phyloP scores from a whole-genome alignment of 495 filamentous ascomycete genomes.

The Aspergillus olivimuriae region DNA sequence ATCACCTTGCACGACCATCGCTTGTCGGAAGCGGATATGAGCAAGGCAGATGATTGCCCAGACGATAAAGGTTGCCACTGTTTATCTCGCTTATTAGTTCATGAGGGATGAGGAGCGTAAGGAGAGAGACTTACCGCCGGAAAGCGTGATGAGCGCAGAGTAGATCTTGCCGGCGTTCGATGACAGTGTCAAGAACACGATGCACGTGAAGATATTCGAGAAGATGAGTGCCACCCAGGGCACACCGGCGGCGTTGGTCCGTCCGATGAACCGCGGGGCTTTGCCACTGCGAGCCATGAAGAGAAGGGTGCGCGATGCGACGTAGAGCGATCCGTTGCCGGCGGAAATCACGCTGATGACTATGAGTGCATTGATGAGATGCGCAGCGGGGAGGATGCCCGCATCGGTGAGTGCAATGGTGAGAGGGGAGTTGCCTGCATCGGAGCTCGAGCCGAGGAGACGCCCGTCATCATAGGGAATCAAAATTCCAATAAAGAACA shows the following conservation, averaged over 20 bases:
- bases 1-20: conserved; percentile 51
- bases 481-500: conserved; percentile 69
- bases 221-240: conserved; percentile 57
- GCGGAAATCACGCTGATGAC: conserved; percentile 64
- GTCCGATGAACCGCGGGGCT: conserved; percentile 59
- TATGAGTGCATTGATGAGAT: conserved; percentile 69
- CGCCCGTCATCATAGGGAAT: conserved; percentile 47
- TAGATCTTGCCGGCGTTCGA: conserved; percentile 51
- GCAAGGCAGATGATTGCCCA: conserved; percentile 60
- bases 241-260: conserved; percentile 57
- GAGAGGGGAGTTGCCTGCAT: conserved; percentile 63
- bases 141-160: conserved; percentile 36
- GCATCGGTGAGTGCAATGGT: conserved; percentile 65
- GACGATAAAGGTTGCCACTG: conserved; percentile 60
- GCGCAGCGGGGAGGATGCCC: conserved; percentile 58
- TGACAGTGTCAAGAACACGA: conserved; percentile 60
- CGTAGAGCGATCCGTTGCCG: conserved; percentile 63
- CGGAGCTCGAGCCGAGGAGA: conserved; percentile 38
- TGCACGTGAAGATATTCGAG: conserved; percentile 57
- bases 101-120: conserved; percentile 26
- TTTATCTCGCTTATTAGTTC: conserved; percentile 18
- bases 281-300: conserved; percentile 61
- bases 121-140: conserved; percentile 25
- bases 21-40: conserved; percentile 61
- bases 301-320: conserved; percentile 57